Percentiles rank a stretch among this genome's conserved stretches.
phyloP scores from a whole-genome alignment of 2,329 filamentous ascomycete genomes.

The Penicillium sp. region DNA sequence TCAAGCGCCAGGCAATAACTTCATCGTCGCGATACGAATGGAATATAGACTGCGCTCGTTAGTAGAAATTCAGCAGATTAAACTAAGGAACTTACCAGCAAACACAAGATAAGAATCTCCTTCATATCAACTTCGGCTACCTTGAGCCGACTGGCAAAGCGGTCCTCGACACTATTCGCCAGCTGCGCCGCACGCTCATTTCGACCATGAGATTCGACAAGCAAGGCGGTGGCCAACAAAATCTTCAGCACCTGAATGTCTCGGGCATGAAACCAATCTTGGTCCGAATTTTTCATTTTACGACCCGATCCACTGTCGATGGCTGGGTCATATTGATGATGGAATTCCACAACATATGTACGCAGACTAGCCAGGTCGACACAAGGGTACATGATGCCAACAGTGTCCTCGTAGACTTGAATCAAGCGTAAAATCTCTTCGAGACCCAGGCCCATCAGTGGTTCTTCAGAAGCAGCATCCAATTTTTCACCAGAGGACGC shows the following conservation, averaged over 20 bases:
- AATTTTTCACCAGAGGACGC: constrained; percentile 25
- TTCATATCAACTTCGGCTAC: constrained; percentile 42
- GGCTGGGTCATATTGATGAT: constrained; percentile 11
- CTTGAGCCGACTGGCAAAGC: constrained; percentile 34
- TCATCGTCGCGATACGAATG: constrained; percentile 51
- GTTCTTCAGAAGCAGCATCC: constrained; percentile 56
- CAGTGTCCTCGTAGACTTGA: constrained; percentile 78
- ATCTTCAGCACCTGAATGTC: constrained; percentile 74
- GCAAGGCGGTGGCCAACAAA: constrained; percentile 71
- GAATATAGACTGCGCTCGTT: constrained; percentile 33
- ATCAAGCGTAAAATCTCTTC: constrained; percentile 77
- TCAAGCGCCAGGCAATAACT: constrained; percentile 50
- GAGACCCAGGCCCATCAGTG: constrained; percentile 69
- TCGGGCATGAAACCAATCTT: constrained; percentile 39
- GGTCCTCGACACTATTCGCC: constrained; percentile 37
- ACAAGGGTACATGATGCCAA: constrained; percentile 86
- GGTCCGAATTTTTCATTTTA: constrained; percentile 15
- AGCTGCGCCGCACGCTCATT: constrained; percentile 55
- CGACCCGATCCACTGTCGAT: background rate
- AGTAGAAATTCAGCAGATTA: background rate
- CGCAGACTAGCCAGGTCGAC: constrained; percentile 70
- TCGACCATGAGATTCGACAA: constrained; percentile 73
- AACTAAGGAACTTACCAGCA: constrained; percentile 23
- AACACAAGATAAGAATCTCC: constrained; percentile 33
- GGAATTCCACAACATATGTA: constrained; percentile 35